Base-by-base conservation (phyloP, 129 eudicot genomes). In the Tanacetum coccineum region DNA sequence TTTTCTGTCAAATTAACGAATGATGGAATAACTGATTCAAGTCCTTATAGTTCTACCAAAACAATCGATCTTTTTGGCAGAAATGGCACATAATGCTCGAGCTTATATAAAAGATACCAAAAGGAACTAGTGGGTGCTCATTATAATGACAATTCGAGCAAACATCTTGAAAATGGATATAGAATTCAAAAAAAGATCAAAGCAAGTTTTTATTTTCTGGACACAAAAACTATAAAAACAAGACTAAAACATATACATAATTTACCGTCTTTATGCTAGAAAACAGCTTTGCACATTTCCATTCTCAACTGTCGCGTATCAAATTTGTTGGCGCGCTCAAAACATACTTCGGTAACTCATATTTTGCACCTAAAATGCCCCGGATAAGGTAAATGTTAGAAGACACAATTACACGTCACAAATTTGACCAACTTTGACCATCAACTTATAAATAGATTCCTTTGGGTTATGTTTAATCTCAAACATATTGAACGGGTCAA, bases 241-340 rank as follows among this genome's bases (percentile, higher is more conserved):
- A 59, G 75, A 75, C 70, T 57, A 68, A 75, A 36, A 60, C 52
- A 79, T 84, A 71, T 81, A 84, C 90, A 84, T 53, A 72, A 84
- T 84, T 81, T 84, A 84, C 83, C 79, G 70, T 73, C 76, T 77
- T 74, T 74, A 59, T 58, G 63, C 80, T 65, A 74, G 52, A 55
- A 53, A 63, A 45, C 30, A 45, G 39, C 18, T 12, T 54, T 32
- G 15, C 48, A 52, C 5, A 13, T 64, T 61, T 74, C 42, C 64
- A 11, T 22, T 36, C 47, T 83, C 78, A 81, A 68, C 69, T 79
- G 20, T 83, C 90, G 7, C 83, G 78, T 6, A 87, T 79, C 83
- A 90, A 70, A 79, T 90, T 90, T 50, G 97, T 82, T n/a, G 97
- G 97, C 53, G 82, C 91, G 19, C 97, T 90, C 73, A 90, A 39